These are phyloP conservation scores for Chloris gayana DNA, from an alignment of 176 grass and related monocot genomes.

Conservation along the genomic window DNA sequence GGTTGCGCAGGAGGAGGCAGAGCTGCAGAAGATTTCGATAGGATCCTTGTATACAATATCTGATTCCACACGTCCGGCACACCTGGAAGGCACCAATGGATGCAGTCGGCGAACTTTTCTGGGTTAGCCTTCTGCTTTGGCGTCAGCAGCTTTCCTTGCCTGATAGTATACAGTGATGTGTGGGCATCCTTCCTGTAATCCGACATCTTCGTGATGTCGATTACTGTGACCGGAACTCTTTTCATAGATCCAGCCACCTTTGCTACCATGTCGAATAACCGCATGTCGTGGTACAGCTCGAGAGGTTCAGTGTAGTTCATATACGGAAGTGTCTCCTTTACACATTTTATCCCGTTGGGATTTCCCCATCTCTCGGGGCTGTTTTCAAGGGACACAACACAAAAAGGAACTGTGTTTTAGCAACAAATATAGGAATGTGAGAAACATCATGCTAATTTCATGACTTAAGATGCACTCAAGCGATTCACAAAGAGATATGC, in stretches of 20 bases:
- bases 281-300: slow-evolving; percentile 55
- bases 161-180: slow-evolving; percentile 63
- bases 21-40: slow-evolving; percentile 35
- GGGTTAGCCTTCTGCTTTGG: slow-evolving; percentile 68
- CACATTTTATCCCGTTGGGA: slow-evolving; percentile 66
- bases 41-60: slow-evolving; percentile 68
- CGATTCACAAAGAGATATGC: neutral
- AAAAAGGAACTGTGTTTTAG: neutral
- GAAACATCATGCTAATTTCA: neutral
- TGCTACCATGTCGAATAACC: slow-evolving; percentile 52
- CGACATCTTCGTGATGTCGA: slow-evolving; percentile 91
- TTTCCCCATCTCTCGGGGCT: slow-evolving; percentile 75
- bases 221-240: slow-evolving; percentile 54
- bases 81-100: slow-evolving; percentile 94
- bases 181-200: slow-evolving; percentile 92
- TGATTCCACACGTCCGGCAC: slow-evolving; percentile 90
- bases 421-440: neutral
- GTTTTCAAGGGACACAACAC: slow-evolving; percentile 14
- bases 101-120: slow-evolving; percentile 71
- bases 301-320: slow-evolving; percentile 51
- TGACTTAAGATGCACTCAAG: neutral
- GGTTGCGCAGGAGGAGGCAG: neutral
- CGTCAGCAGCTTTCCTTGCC: slow-evolving; percentile 67
- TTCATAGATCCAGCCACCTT: slow-evolving; percentile 49
- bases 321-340: slow-evolving; percentile 65